Evolutionary conservation across 345 rosid species (phyloP).

Genomic region (Eucalyptus sp.): DNA sequence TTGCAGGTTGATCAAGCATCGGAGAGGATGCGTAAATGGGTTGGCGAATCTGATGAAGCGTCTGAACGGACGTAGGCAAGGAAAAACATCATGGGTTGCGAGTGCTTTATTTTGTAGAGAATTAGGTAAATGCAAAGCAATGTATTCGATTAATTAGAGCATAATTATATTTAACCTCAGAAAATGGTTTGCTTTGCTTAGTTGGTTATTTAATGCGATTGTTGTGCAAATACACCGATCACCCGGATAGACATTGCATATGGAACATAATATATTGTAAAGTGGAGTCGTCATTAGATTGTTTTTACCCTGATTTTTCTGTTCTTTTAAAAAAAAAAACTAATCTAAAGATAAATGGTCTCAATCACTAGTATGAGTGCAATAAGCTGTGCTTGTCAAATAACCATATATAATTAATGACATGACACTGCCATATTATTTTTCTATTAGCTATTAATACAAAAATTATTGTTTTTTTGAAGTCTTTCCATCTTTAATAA

Average conservation of each 20-base stretch:
- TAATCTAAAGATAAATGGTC: background rate
- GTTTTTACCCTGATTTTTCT: background rate
- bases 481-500: background rate
- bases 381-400: background rate
- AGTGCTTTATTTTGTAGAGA: background rate
- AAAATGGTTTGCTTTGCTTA: background rate
- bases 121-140: background rate
- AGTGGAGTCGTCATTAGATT: background rate
- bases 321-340: background rate
- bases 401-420: background rate
- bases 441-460: background rate
- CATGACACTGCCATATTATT: background rate
- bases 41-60: slow-evolving; percentile 1
- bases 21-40: slow-evolving; percentile 59
- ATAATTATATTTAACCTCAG: background rate
- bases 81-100: background rate
- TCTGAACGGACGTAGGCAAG: background rate
- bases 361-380: background rate
- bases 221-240: background rate
- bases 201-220: background rate
- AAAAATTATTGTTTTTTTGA: background rate
- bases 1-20: slow-evolving; percentile 74
- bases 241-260: background rate
- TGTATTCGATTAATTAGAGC: background rate
- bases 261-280: background rate